phyloP scores from a whole-genome alignment of 306 rosid species.

The Quercus suber region DNA sequence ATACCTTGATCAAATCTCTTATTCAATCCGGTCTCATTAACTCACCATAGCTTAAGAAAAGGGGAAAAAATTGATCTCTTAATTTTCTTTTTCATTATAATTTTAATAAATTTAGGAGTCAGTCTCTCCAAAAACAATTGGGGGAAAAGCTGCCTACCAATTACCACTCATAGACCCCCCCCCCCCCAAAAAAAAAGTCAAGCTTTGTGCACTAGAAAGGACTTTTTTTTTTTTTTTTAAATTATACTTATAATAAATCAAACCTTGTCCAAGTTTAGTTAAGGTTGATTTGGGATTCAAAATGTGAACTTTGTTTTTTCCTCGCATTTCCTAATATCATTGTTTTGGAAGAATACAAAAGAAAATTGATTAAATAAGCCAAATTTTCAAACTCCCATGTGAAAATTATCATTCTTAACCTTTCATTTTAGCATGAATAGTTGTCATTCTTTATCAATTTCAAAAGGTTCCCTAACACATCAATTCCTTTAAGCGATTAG shows the following conservation, averaged over 20 bases:
- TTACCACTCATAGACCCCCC: too few relatives aligned
- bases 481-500: background rate
- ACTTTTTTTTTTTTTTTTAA: too few relatives aligned
- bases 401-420: background rate
- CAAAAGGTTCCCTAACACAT: background rate
- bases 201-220: too few relatives aligned
- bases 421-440: background rate
- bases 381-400: background rate
- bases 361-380: background rate
- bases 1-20: slow-evolving; percentile 3
- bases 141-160: too few relatives aligned
- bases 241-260: background rate
- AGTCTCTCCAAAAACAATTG: too few relatives aligned
- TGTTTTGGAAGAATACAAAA: background rate
- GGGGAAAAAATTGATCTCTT: background rate
- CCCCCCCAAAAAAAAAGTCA: too few relatives aligned
- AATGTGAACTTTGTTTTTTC: background rate
- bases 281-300: background rate
- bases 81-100: background rate
- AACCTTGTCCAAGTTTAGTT: background rate
- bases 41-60: background rate
- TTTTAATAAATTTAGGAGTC: background rate
- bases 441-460: background rate
- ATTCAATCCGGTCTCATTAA: background rate
- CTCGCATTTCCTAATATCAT: background rate